A percentile compares a stretch with the other conserved stretches of the same genome.
Conservation (phyloP, 495 filamentous ascomycete species). For the Xylaria telfairii region DNA sequence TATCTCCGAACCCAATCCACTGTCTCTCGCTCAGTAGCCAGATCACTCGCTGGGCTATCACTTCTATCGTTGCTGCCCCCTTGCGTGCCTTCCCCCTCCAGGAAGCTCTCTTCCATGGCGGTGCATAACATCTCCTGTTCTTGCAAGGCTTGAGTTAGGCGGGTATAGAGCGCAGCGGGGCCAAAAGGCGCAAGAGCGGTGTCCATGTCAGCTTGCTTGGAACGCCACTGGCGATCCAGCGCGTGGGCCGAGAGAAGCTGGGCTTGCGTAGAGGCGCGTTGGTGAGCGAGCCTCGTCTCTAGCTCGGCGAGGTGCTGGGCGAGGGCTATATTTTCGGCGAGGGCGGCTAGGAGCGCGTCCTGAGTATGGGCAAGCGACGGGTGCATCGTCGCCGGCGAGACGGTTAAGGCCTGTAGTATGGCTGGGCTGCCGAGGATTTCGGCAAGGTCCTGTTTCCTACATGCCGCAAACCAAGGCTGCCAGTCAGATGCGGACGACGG, state of each 20-base stretch:
- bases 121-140: constrained; percentile 85
- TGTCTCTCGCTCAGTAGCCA: constrained; percentile 77
- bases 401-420: constrained; percentile 67
- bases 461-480: constrained; percentile 1
- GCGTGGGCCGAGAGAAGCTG: constrained; percentile 83
- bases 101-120: constrained; percentile 88
- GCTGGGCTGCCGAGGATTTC: constrained; percentile 64
- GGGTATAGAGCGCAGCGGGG: constrained; percentile 81
- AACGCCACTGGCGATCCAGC: constrained; percentile 87
- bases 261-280: constrained; percentile 73
- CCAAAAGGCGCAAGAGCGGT: constrained; percentile 81
- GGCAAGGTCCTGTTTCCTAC: constrained; percentile 67
- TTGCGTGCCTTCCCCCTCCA: constrained; percentile 59
- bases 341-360: constrained; percentile 62
- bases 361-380: constrained; percentile 63
- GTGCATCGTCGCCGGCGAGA: constrained; percentile 68
- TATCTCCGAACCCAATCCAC: constrained; percentile 82
- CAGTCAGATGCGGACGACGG: constrained; percentile 5
- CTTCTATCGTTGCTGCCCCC: constrained; percentile 42
- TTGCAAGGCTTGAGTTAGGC: constrained; percentile 71
- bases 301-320: constrained; percentile 64
- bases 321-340: constrained; percentile 71
- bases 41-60: constrained; percentile 33
- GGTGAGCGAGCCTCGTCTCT: constrained; percentile 64
- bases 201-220: constrained; percentile 89